A percentile compares a stretch with the other conserved stretches of the same genome.
Conservation (phyloP, 2,329 filamentous ascomycete species). For the Dryadomyces sulphureus region DNA sequence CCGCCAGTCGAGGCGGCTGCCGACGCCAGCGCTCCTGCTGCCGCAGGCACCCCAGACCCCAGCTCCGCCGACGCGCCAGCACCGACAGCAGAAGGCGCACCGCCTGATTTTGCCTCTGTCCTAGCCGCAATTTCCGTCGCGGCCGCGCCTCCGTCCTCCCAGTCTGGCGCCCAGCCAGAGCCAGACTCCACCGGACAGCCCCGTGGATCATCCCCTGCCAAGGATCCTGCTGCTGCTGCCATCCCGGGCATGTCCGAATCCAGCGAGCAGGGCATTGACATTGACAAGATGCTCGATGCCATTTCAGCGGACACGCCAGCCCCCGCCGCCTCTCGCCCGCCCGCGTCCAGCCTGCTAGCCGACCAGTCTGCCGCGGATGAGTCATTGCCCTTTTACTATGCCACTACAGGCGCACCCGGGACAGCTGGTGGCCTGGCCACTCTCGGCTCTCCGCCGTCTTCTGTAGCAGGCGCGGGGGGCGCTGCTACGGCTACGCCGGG, state of each 20-base stretch:
- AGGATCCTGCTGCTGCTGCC: neutral
- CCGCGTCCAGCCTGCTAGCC: neutral
- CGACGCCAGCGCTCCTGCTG: neutral
- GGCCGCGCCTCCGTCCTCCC: neutral
- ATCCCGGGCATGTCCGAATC: constrained; percentile 3
- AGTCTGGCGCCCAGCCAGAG: neutral
- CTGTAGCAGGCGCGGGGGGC: neutral
- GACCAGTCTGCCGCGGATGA: constrained; percentile 1
- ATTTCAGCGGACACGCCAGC: constrained; percentile 16
- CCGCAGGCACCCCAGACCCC: neutral
- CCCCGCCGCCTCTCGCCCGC: constrained; percentile 1
- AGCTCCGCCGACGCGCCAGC: neutral
- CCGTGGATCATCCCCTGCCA: neutral
- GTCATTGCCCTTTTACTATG: neutral
- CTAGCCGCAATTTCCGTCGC: neutral
- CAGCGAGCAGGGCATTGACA: constrained; percentile 14
- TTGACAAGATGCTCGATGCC: constrained; percentile 21
- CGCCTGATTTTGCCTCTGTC: neutral
- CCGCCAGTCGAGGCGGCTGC: neutral
- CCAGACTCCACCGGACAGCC: neutral
- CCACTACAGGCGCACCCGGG: constrained; percentile 6
- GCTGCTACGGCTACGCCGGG: neutral
- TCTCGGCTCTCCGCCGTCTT: constrained; percentile 1
- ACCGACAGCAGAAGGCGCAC: neutral
- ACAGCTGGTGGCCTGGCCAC: neutral